Base-by-base conservation (phyloP, 805 yeast genomes). In the Metschnikowia henanensis region DNA sequence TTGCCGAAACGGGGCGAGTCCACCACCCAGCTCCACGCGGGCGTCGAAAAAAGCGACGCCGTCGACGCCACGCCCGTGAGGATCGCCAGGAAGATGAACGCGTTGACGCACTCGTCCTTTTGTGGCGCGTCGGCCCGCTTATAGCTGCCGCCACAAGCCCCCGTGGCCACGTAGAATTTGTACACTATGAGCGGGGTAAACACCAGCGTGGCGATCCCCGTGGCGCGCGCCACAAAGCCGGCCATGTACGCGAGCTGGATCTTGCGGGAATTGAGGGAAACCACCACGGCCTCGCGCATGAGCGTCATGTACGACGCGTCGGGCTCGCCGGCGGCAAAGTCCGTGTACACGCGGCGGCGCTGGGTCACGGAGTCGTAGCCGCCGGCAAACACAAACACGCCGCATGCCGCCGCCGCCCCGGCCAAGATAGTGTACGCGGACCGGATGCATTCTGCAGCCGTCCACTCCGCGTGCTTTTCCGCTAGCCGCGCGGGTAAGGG, bases 11-110 rank as follows among this genome's bases (percentile, higher is more conserved):
- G 62, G 12, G 41, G 43, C 30, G 51, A 49, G 58, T 83, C 88
- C 18, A 80, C 72, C n/a, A 78, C 53, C 38, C 70, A 55, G 3
- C 90, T 91, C 72, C 81, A 77, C 2, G 80, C 20, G 12, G 90
- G 91, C 0, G 90, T 83, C 34, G 76, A 67, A 0, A 80, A n/a
- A 19, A 84, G 64, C 1, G 84, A 76, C 19, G 74, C 68, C 0
- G 80, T 67, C 50, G 83, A 83, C 3, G 81, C 70, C n/a, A 83
- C 74, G 7, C 92, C 92, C 0, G 86, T 77, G 23, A 84, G 62
- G 33, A 84, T 81, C 1, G 89, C 87, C 15, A 88, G 78, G 46
- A 76, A 73, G 7, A 81, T 68, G 50, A 80, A 83, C 0, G 86
- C 88, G 30, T 81, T 84, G 39, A 75, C 73, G 55, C 90, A 83